Evolutionary conservation across 2,329 filamentous ascomycete genomes (phyloP).

Genomic region (Leptodontidium sp.): DNA sequence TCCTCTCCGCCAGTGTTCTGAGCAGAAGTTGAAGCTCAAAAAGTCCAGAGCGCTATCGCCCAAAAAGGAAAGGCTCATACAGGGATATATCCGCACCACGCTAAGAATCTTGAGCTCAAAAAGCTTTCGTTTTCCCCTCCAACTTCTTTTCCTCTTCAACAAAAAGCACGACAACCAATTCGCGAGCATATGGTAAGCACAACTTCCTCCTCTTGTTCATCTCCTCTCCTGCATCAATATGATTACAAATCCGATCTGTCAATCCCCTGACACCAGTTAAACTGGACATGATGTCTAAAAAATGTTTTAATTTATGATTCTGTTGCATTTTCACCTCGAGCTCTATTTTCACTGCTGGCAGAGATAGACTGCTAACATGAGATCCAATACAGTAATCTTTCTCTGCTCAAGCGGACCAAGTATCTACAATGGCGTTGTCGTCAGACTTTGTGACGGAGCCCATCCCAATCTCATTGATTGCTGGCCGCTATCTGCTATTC

Average conservation of each 20-base stretch:
- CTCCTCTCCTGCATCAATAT: conserved; percentile 53
- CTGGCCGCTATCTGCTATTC: conserved; percentile 87
- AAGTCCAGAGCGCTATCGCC: conserved; percentile 11
- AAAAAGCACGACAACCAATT: conserved; percentile 23
- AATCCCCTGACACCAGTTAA: conserved; percentile 74
- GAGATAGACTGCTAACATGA: conserved; percentile 25
- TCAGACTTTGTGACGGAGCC: conserved; percentile 53
- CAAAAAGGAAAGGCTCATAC: conserved; percentile 15
- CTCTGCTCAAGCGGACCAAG: neutral
- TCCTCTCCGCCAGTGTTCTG: neutral
- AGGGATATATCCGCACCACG: conserved; percentile 9
- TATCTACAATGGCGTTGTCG: conserved; percentile 33
- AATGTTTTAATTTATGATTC: conserved; percentile 57
- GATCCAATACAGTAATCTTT: conserved; percentile 16
- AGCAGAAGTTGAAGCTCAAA: conserved; percentile 12
- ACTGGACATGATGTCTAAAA: conserved; percentile 57
- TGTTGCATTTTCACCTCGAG: conserved; percentile 15
- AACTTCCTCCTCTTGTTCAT: conserved; percentile 11
- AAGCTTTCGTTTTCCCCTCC: neutral
- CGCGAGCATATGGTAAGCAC: conserved; percentile 26
- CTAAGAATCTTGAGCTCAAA: conserved; percentile 24
- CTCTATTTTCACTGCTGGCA: conserved; percentile 20
- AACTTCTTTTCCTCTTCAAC: conserved; percentile 15
- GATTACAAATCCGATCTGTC: conserved; percentile 79
- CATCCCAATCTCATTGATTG: conserved; percentile 82